phyloP scores from a whole-genome alignment of 108 stramenopile genomes.

The Nitzschia palea region DNA sequence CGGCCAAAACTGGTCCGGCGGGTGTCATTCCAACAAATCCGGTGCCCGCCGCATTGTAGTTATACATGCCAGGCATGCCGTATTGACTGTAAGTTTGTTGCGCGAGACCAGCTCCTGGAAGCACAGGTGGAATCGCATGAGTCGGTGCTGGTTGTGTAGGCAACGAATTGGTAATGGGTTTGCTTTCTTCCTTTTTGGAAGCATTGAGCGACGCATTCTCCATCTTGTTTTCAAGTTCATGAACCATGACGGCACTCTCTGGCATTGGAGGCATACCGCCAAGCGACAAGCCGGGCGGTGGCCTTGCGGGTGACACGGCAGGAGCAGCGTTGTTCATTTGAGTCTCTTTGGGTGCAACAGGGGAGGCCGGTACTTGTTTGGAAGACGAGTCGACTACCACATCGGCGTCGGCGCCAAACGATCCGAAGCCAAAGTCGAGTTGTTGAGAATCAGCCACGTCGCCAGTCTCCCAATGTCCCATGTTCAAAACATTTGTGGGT shows the following conservation, averaged over 20 bases:
- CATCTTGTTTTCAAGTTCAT: conserved; percentile 83
- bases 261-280: conserved; percentile 88
- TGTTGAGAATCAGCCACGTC: conserved; percentile 65
- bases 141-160: conserved; percentile 33
- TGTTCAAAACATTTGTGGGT: conserved; percentile 71
- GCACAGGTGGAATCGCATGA: conserved; percentile 34
- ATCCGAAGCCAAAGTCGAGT: conserved; percentile 88
- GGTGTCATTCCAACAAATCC: conserved; percentile 36
- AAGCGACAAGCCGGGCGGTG: conserved; percentile 82
- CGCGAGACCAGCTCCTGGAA: conserved; percentile 40
- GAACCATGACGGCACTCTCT: conserved; percentile 74
- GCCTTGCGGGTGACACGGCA: conserved; percentile 75
- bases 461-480: conserved; percentile 86
- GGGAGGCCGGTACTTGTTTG: conserved; percentile 12
- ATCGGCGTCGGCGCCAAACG: conserved; percentile 61
- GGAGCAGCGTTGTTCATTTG: conserved; percentile 31
- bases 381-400: conserved; percentile 2
- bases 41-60: conserved; percentile 43
- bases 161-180: conserved; percentile 2
- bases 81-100: conserved; percentile 57
- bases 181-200: conserved; percentile 5
- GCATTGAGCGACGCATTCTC: conserved; percentile 55
- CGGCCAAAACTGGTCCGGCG: conserved; percentile 32
- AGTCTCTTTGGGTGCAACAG: conserved; percentile 22
- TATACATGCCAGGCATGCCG: conserved; percentile 71